Conservation (phyloP, 2,329 filamentous ascomycete genomes). For the Trichoderma lentiforme region DNA sequence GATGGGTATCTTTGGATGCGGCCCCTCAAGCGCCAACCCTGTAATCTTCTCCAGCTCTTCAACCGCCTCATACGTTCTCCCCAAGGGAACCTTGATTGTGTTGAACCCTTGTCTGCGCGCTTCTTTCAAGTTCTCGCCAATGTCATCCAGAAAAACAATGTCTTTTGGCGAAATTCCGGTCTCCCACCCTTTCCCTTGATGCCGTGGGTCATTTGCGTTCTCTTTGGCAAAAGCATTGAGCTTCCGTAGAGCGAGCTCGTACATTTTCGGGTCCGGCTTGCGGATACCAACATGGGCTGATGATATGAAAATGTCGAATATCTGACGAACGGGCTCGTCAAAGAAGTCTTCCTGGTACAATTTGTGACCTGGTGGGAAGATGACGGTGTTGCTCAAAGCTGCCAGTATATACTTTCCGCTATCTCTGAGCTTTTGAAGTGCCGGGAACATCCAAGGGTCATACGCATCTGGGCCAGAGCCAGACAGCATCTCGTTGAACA, state of each 20-base stretch:
- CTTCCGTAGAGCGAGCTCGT: slow-evolving; percentile 65
- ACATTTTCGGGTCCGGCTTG: slow-evolving; percentile 83
- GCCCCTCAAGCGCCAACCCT: slow-evolving; percentile 60
- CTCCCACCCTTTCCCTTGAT: slow-evolving; percentile 42
- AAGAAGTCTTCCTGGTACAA: slow-evolving; percentile 54
- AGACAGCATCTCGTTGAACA: slow-evolving; percentile 93
- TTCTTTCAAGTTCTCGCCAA: slow-evolving; percentile 86
- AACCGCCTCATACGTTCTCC: slow-evolving; percentile 76
- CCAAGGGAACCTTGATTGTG: slow-evolving; percentile 82
- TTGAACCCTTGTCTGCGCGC: slow-evolving; percentile 70
- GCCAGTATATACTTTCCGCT: slow-evolving; percentile 68
- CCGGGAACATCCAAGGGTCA: slow-evolving; percentile 87
- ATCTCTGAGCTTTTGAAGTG: slow-evolving; percentile 64
- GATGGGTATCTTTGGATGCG: slow-evolving; percentile 49
- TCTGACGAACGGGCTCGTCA: slow-evolving; percentile 55
- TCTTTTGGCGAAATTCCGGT: slow-evolving; percentile 59
- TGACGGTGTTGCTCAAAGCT: slow-evolving; percentile 85
- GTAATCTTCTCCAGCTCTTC: slow-evolving; percentile 73
- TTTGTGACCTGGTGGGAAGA: slow-evolving; percentile 73
- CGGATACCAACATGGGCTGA: slow-evolving; percentile 82
- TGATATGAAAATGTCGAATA: slow-evolving; percentile 86
- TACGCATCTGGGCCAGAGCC: slow-evolving; percentile 59
- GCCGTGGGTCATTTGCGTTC: slow-evolving; percentile 42
- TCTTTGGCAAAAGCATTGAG: slow-evolving; percentile 61
- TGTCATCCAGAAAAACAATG: slow-evolving; percentile 87